Evolutionary conservation across 2,329 filamentous ascomycete species (phyloP), one percentile per base, ranked within the genome.

Genomic region (Colletotrichum simmondsii): DNA sequence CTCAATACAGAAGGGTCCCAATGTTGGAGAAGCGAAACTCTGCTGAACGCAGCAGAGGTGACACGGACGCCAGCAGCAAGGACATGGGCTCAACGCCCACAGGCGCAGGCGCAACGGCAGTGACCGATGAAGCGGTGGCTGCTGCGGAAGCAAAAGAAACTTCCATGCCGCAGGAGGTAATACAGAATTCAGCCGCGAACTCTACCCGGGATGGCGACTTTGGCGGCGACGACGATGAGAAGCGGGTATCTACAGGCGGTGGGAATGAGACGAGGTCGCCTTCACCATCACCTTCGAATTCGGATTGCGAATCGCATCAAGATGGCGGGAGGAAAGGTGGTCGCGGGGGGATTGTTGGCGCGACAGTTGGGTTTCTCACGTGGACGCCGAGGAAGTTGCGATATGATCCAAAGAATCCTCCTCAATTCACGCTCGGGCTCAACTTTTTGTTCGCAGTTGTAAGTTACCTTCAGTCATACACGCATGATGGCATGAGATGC

Each of bases 391-490:
- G 86, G 65, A 86, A 88, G 75, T 93, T 92, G 79, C 90, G 93
- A 58, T 95, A 92, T 84, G 87, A 94, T 76, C 87, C 91, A 0
- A 80, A 89, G 0, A 87, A 89, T 67, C 93, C 93, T 8, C 92
- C 92, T 0, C 85, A 87, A 37, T 94, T 96, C 80, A 92, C 89
- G 1, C 83, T 94, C 76, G 84, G 85, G 3, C 84, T 94, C 78
- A 95, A 95, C 77, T 79, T 95, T 3, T 82, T 95, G 1, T 94
- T 95, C 74, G 92, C 88, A 1, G 87, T 93, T 77, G 92, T 88
- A 76, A 75, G 82, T 77, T 5, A 16, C 19, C 19, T 3, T 2
- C 8, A 22, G 46, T 63, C 19, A 6, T 16, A 30, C 35, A 12
- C 61, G 19, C 4, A 42, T 26, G 19, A 10, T 30, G 3, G 8